phyloP scores from a whole-genome alignment of 176 grass and related monocot species.

The Oryza brachyantha region DNA sequence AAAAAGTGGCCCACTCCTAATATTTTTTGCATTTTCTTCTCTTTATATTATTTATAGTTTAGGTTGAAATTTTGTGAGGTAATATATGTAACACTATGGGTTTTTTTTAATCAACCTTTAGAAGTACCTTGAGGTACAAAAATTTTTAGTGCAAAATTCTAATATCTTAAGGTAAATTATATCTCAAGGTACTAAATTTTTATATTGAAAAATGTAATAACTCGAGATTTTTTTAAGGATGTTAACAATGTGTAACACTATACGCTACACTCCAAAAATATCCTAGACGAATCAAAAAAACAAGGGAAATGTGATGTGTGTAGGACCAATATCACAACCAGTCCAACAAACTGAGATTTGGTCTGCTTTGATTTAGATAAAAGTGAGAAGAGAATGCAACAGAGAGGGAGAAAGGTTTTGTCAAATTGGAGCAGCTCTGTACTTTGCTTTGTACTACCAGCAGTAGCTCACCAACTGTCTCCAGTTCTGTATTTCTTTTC shows the following conservation, averaged over 20 bases:
- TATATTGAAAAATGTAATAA: too few relatives aligned
- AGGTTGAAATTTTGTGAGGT: background rate
- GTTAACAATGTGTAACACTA: too few relatives aligned
- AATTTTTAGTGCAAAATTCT: too few relatives aligned
- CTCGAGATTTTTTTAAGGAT: too few relatives aligned
- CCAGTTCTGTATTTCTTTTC: background rate
- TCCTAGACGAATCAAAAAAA: too few relatives aligned
- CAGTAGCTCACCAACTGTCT: slow-evolving; percentile 28
- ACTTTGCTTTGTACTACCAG: slow-evolving; percentile 2
- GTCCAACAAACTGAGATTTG: background rate
- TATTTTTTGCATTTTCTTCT: background rate
- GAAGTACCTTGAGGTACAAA: too few relatives aligned
- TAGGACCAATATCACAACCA: background rate
- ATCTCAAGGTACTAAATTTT: too few relatives aligned
- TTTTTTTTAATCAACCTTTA: too few relatives aligned
- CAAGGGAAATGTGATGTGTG: background rate
- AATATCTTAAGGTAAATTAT: too few relatives aligned
- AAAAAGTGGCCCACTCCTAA: background rate
- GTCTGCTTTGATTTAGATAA: slow-evolving; percentile 9
- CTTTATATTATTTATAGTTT: background rate
- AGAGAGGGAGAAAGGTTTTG: background rate
- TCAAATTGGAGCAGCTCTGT: background rate
- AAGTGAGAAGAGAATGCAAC: background rate
- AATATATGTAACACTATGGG: too few relatives aligned
- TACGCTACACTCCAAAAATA: too few relatives aligned